These are phyloP conservation scores for Citrus maxima DNA, from an alignment of 345 rosid species.

Conservation along the genomic window DNA sequence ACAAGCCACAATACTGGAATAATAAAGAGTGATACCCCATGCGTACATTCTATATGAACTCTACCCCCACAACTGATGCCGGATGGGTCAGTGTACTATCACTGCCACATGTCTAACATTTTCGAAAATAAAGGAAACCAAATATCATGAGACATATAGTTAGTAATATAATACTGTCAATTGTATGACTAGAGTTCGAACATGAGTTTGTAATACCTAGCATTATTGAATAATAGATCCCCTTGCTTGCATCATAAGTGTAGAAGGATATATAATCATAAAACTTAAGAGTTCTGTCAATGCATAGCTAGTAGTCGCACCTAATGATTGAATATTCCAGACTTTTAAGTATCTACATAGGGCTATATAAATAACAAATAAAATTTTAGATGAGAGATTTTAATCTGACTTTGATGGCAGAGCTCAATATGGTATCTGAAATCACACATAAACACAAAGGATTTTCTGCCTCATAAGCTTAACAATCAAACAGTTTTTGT, in stretches of 20 bases:
- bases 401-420: background rate
- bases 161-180: background rate
- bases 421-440: background rate
- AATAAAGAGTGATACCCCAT: background rate
- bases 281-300: background rate
- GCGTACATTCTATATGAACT: background rate
- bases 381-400: background rate
- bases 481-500: background rate
- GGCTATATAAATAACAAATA: background rate
- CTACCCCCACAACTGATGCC: too few relatives aligned
- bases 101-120: background rate
- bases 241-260: background rate
- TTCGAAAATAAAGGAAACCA: background rate
- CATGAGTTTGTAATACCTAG: background rate
- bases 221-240: background rate
- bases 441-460: background rate
- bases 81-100: background rate
- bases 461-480: background rate
- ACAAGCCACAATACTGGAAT: background rate
- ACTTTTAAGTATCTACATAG: background rate
- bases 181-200: background rate
- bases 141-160: background rate
- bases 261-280: background rate
- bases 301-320: background rate
- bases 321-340: background rate